Conservation (phyloP, 108 stramenopile genomes). For the Tribonema minus region DNA sequence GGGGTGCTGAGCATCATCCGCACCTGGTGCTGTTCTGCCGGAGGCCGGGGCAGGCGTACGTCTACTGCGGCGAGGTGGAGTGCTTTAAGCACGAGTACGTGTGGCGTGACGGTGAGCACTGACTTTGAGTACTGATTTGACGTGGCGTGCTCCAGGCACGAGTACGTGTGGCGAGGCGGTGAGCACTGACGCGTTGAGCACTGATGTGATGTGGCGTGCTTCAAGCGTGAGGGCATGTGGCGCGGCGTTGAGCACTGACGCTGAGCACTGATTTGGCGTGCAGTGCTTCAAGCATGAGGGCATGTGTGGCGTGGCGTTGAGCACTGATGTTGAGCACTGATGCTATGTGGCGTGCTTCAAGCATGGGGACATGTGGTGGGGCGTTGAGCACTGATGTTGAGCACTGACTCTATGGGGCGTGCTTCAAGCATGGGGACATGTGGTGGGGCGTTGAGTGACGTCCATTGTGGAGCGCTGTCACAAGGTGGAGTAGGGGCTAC, state of each 20-base stretch:
- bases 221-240: conserved; percentile 34
- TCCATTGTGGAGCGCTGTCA: no score
- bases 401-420: conserved; percentile 28
- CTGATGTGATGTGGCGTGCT: conserved; percentile 34
- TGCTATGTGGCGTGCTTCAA: conserved; percentile 23
- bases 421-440: conserved; percentile 33
- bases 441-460: no score
- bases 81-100: conserved; percentile 40
- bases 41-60: conserved; percentile 14
- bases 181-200: no score
- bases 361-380: conserved; percentile 33
- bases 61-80: conserved; percentile 41
- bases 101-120: conserved; percentile 11
- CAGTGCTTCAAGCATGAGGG: conserved; percentile 31
- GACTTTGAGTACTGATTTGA: conserved; percentile 33
- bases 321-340: no score
- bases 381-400: no score
- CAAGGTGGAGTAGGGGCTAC: no score
- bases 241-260: no score
- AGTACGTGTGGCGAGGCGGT: conserved; percentile 30
- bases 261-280: conserved; percentile 35
- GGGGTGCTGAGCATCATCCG: background rate
- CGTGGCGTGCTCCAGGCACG: conserved; percentile 30
- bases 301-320: conserved; percentile 21
- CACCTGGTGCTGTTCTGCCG: conserved; percentile 35